Percentiles rank a stretch among this genome's conserved stretches.
Evolutionary conservation across 495 filamentous ascomycete genomes (phyloP).

Genomic region (Aspergillus sclerotioniger): DNA sequence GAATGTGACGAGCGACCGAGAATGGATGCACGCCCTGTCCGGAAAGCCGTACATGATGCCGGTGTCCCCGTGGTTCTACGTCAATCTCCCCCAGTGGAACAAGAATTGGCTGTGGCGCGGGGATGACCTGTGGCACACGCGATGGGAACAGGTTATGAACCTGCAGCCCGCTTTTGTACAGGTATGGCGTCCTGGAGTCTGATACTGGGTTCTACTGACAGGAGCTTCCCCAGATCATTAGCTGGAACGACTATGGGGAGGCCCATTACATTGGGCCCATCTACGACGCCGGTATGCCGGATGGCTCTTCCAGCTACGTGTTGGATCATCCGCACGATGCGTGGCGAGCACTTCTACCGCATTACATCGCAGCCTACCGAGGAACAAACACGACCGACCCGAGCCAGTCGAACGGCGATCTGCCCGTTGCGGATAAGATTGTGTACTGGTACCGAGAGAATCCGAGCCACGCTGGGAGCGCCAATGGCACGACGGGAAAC

Average conservation of each 20-base stretch:
- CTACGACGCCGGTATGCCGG: slow-evolving; percentile 45
- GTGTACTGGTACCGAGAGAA: slow-evolving; percentile 63
- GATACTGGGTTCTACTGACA: neutral
- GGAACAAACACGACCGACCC: neutral
- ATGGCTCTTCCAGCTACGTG: slow-evolving; percentile 51
- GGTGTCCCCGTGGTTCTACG: slow-evolving; percentile 75
- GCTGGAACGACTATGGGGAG: slow-evolving; percentile 79
- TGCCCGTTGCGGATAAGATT: slow-evolving; percentile 42
- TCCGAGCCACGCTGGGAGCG: slow-evolving; percentile 34
- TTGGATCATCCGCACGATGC: slow-evolving; percentile 49
- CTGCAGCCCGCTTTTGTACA: slow-evolving; percentile 65
- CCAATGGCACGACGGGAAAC: slow-evolving; percentile 40
- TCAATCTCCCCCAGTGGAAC: slow-evolving; percentile 61
- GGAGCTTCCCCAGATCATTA: slow-evolving; percentile 32
- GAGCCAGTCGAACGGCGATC: slow-evolving; percentile 10
- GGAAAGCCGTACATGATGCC: slow-evolving; percentile 78
- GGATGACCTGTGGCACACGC: slow-evolving; percentile 69
- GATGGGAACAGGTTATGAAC: slow-evolving; percentile 67
- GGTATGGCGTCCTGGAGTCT: slow-evolving; percentile 30
- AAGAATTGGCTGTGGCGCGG: slow-evolving; percentile 76
- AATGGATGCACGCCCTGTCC: slow-evolving; percentile 48
- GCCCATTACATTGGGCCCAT: slow-evolving; percentile 70
- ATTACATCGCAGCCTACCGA: slow-evolving; percentile 65
- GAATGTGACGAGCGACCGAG: slow-evolving; percentile 49
- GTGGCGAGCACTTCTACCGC: slow-evolving; percentile 57